Conservation (phyloP, 768 basidiomycete genomes). For the Pleurotus citrinopileatus region DNA sequence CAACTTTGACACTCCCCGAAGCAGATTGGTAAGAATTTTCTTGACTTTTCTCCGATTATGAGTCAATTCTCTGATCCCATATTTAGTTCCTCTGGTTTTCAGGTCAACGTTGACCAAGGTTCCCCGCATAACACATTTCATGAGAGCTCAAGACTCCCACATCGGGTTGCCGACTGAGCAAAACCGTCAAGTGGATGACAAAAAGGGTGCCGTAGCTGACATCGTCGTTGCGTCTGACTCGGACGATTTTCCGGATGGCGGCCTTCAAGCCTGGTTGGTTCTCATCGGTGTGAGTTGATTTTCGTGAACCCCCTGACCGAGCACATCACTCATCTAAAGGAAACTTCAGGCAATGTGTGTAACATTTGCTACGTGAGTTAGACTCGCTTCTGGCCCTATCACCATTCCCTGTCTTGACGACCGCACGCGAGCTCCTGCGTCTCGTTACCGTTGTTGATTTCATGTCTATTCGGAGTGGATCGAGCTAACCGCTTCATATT, state of each 20-base stretch:
- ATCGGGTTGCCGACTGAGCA: not conserved
- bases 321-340: not conserved
- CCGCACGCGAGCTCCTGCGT: too few species aligned
- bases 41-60: too few species aligned
- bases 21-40: too few species aligned
- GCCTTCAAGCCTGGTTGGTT: slow-evolving; percentile 41
- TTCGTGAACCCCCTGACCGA: not conserved
- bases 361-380: slow-evolving; percentile 42
- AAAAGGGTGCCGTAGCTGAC: not conserved
- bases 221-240: slow-evolving; percentile 1
- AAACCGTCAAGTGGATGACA: slow-evolving; percentile 15
- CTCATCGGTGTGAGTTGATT: slow-evolving; percentile 35
- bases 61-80: too few species aligned
- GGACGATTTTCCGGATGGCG: slow-evolving; percentile 42
- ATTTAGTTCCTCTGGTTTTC: too few species aligned
- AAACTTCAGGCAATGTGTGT: slow-evolving; percentile 44
- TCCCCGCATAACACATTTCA: too few species aligned
- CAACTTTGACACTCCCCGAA: too few species aligned
- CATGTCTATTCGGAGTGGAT: too few species aligned
- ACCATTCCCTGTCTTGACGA: too few species aligned
- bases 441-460: not conserved
- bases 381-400: too few species aligned
- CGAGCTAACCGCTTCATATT: slow-evolving; percentile 10
- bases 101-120: too few species aligned
- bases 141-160: too few species aligned